A percentile compares a stretch with the other conserved stretches of the same genome.
Conservation (phyloP, 768 basidiomycete species). For the Phanerodontia chrysosporium region DNA sequence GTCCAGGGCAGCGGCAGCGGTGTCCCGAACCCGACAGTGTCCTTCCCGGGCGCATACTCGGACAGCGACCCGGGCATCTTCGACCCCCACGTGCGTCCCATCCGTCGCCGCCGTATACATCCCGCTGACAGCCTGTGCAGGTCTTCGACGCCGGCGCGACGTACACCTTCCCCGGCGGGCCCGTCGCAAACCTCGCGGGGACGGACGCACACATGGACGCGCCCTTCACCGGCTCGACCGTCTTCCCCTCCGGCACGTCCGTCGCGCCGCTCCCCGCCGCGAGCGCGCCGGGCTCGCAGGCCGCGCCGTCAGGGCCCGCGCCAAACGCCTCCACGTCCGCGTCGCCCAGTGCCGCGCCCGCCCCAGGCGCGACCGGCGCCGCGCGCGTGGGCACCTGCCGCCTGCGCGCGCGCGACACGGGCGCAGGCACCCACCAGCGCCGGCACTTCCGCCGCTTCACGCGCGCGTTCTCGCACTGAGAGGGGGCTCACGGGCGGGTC, state of each 20-base stretch:
- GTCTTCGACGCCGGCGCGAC: slow-evolving; percentile 20
- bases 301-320: neutral
- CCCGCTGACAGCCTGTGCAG: slow-evolving; percentile 6
- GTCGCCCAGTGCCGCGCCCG: neutral
- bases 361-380: neutral
- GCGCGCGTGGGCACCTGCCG: slow-evolving; percentile 6
- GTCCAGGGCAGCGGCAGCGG: slow-evolving; percentile 56
- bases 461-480: slow-evolving; percentile 9
- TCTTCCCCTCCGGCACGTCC: slow-evolving; percentile 18
- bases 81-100: slow-evolving; percentile 38
- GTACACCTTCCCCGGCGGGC: slow-evolving; percentile 27
- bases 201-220: slow-evolving; percentile 12
- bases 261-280: slow-evolving; percentile 2
- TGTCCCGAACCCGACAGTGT: slow-evolving; percentile 45
- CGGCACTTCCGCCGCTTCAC: slow-evolving; percentile 18
- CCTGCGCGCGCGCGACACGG: slow-evolving; percentile 9
- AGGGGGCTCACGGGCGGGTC: neutral
- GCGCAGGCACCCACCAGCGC: slow-evolving; percentile 1
- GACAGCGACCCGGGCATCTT: slow-evolving; percentile 73
- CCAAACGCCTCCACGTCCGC: neutral
- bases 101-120: neutral
- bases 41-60: slow-evolving; percentile 70
- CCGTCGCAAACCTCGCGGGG: slow-evolving; percentile 22
- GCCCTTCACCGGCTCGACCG: slow-evolving; percentile 7
- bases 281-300: neutral